Evolutionary conservation across 2,329 filamentous ascomycete genomes (phyloP), one percentile per base, ranked within the genome.

Genomic region (Sporothrix pallida): DNA sequence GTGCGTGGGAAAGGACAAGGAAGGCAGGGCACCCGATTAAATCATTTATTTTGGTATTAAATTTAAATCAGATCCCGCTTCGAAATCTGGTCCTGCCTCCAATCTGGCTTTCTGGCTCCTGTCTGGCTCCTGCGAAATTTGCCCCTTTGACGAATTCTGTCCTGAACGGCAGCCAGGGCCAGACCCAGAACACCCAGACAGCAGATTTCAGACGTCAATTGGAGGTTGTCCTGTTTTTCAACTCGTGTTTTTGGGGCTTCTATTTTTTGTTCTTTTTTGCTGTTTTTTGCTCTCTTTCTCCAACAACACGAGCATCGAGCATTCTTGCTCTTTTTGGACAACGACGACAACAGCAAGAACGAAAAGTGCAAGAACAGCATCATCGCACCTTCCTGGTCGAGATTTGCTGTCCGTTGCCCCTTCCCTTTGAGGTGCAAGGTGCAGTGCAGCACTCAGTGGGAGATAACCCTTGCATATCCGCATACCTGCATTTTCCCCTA

Each of bases 401-500:
- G 31, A 52, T 31, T 68, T 46, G 31, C 67, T 54, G 46, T 52
- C 48, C 67, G 17, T 10, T 52, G 67, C 10, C 67, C 48, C 65
- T 69, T 69, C 67, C 48, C 17, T 10, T 37, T 42, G 7, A 37
- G 31, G 20, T 20, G 10, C 63, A 48, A 20, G 42, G 46, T 50
- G 63, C 63, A 31, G 23, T 26, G 23, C 23, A 26, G 23, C 23
- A 26, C 23, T 26, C 23, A 26, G 23, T 31, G 23, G 63, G 26
- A 68, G 65, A 68, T 68, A 68, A 46, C 23, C 23, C 46, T 68
- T 50, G 65, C 65, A 52, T 68, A 52, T 37, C 46, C 67, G 67
- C 67, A 69, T 69, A 69, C 17, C 48, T 69, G 67, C 67, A 69
- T 69, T 52, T 69, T 54, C 67, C 67, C 67, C 67, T 69, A 56